Base-by-base conservation (phyloP, 2,329 filamentous ascomycete species). In the Penicillium sp. region DNA sequence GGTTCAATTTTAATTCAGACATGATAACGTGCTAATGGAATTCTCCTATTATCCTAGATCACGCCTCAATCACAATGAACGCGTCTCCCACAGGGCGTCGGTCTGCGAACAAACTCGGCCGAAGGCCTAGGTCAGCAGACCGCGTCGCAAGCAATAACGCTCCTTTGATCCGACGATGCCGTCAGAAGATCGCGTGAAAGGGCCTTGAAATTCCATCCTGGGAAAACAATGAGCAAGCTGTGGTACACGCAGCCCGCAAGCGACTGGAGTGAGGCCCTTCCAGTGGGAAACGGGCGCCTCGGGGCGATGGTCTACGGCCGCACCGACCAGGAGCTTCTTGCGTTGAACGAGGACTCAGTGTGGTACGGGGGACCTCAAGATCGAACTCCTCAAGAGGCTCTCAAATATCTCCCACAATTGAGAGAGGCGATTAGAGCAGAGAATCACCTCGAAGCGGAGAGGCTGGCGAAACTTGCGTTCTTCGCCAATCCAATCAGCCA, bases 211-310 rank as follows among this genome's bases (percentile, higher is more conserved):
- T 11, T 18, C 9, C 18, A 7, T 31, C 27, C n/a, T 2, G n/a
- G 27, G 7, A 9, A 47, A 24, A 55, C 35, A 3, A 68, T 71
- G 69, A 67, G 63, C 4, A 66, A 67, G 50, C 51, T 70, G 43
- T 76, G 74, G 70, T 75, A 70, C 56, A 56, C 59, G 4, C 59
- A 61, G 22, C 65, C 69, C 47, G 70, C 71, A 10, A 33, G 44
- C 5, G 59, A 69, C 57, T 79, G 76, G 75, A 69, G 75, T 52
- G 70, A 78, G 58, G 77, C 78, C 27, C 69, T 83, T 1, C 81
- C 81, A 2, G 71, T 83, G 50, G 81, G 81, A 10, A 83, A 83
- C 64, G 81, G 81, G 22, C 75, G 81, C 50, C 67, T 79, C 1
- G 78, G 78, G 5, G 74, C 71, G 14, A 81, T 82, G 79, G 68